Evolutionary conservation across 2,329 filamentous ascomycete genomes (phyloP).

Genomic region (Microascus cirrosus): DNA sequence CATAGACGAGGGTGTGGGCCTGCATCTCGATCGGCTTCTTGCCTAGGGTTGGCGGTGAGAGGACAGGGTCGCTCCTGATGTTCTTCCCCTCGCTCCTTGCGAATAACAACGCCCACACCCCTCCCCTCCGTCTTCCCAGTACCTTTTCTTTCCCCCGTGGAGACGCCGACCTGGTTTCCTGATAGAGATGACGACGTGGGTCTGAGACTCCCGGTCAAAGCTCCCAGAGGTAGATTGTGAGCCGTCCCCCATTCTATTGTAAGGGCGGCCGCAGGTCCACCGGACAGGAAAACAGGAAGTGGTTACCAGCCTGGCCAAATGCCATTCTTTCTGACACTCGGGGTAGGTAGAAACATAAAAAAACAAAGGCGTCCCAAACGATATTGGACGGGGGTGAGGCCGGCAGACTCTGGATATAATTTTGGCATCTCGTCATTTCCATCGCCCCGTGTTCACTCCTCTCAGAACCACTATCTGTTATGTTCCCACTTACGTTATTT

Average conservation of each 20-base stretch:
- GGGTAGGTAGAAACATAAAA: neutral
- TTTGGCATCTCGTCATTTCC: neutral
- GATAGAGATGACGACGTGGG: constrained; percentile 1
- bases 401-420: neutral
- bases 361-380: neutral
- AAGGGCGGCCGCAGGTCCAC: constrained; percentile 2
- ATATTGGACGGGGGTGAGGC: neutral
- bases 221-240: neutral
- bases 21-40: constrained; percentile 2
- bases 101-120: neutral
- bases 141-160: neutral
- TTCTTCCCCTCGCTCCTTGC: neutral
- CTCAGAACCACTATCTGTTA: neutral
- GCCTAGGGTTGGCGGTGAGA: constrained; percentile 2
- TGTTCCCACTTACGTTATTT: neutral
- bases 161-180: neutral
- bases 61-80: neutral
- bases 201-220: neutral
- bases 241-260: neutral
- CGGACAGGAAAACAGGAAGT: neutral
- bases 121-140: neutral
- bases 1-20: neutral
- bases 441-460: neutral
- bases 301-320: neutral
- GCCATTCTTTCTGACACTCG: neutral